Conservation (phyloP, 495 filamentous ascomycete genomes). For the Halenospora varia region DNA sequence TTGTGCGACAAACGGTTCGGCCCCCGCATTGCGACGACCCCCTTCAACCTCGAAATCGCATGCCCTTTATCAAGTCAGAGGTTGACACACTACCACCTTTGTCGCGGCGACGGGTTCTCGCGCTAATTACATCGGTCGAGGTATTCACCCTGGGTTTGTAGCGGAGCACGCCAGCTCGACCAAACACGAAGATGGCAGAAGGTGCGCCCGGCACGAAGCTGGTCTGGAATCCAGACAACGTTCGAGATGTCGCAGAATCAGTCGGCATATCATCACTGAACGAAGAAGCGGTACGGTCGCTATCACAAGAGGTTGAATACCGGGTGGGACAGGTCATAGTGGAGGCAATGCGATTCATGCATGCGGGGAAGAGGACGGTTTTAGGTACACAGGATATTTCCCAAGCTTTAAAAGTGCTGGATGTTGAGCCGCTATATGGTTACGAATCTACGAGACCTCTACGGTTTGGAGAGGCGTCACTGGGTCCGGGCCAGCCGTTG, state of each 20-base stretch:
- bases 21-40: too few relatives aligned
- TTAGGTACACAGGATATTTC: constrained; percentile 83
- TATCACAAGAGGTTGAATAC: constrained; percentile 92
- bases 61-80: too few relatives aligned
- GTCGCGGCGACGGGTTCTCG: too few relatives aligned
- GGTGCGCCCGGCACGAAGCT: constrained; percentile 30
- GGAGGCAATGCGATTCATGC: constrained; percentile 94
- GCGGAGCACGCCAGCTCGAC: too few relatives aligned
- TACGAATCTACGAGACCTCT: constrained; percentile 87
- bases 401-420: constrained; percentile 74
- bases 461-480: constrained; percentile 85
- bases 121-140: too few relatives aligned
- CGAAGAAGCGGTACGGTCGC: constrained; percentile 77
- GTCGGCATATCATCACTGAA: constrained; percentile 76
- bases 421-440: constrained; percentile 92
- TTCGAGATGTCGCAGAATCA: constrained; percentile 91
- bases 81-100: too few relatives aligned
- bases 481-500: constrained; percentile 91
- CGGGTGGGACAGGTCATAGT: constrained; percentile 86
- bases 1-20: too few relatives aligned
- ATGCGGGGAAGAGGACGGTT: constrained; percentile 74
- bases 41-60: too few relatives aligned
- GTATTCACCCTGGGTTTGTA: too few relatives aligned
- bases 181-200: too few relatives aligned
- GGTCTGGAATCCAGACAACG: constrained; percentile 95